These are phyloP conservation scores for Suillus subaureus DNA, from an alignment of 768 basidiomycete genomes.

Conservation along the genomic window DNA sequence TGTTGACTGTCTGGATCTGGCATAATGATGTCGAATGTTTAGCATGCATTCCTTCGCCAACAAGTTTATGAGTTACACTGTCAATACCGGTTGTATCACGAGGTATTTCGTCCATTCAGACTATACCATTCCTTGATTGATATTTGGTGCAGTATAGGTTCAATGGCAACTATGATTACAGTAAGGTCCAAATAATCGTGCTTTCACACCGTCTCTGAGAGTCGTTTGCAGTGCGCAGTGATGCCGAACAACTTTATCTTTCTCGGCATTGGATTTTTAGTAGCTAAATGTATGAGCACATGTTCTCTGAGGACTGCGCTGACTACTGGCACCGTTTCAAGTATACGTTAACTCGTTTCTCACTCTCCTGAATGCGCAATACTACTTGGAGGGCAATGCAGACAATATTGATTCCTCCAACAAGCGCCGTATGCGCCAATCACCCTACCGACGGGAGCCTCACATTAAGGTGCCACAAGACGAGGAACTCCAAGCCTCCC, in stretches of 20 bases:
- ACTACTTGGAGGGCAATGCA: neutral
- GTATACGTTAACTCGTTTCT: conserved; percentile 5
- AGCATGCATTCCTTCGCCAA: neutral
- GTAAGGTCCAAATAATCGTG: neutral
- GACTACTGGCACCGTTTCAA: neutral
- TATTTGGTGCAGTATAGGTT: conserved; percentile 3
- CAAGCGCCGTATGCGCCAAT: neutral
- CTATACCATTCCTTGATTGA: neutral
- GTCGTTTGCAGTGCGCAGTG: neutral
- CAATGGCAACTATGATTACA: neutral
- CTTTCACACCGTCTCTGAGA: neutral
- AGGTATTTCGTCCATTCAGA: neutral
- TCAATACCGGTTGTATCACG: neutral
- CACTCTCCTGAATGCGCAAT: conserved; percentile 1
- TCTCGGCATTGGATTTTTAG: conserved; percentile 4
- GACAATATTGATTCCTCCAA: neutral
- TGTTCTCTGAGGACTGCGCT: neutral
- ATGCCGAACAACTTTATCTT: conserved; percentile 4
- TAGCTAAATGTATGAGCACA: conserved; percentile 1
- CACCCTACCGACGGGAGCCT: neutral
- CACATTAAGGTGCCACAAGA: neutral
- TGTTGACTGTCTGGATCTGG: neutral
- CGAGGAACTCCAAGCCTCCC: neutral
- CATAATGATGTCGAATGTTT: neutral
- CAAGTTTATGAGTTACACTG: neutral